These are phyloP conservation scores for Aureobasidium sp. DNA, from an alignment of 2,329 filamentous ascomycete species.

Conservation along the genomic window DNA sequence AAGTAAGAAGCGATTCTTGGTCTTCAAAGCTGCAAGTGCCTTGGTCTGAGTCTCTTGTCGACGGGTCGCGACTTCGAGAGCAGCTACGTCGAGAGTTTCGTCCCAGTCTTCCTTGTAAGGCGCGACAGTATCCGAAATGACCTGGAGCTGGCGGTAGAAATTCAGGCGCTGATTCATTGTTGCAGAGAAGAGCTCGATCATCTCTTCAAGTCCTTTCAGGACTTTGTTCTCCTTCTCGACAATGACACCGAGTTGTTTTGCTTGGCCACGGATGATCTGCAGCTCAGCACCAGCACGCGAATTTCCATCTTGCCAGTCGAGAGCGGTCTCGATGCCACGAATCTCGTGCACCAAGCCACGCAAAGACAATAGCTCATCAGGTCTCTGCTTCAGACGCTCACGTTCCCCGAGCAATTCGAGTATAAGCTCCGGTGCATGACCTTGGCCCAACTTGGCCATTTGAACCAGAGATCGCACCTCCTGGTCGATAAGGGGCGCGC, in stretches of 20 bases:
- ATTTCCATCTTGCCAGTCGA: slow-evolving; percentile 52
- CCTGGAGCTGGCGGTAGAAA: slow-evolving; percentile 85
- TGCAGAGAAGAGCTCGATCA: slow-evolving; percentile 67
- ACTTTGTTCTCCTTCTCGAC: slow-evolving; percentile 47
- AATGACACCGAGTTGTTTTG: slow-evolving; percentile 52
- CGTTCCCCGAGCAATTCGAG: slow-evolving; percentile 42
- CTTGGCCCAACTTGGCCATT: slow-evolving; percentile 48
- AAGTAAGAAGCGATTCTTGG: slow-evolving; percentile 70
- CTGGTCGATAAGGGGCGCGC: slow-evolving; percentile 66
- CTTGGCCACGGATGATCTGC: slow-evolving; percentile 55
- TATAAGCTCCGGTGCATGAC: slow-evolving; percentile 64
- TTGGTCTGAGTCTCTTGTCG: slow-evolving; percentile 48
- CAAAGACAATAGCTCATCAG: slow-evolving; percentile 56
- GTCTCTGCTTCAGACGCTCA: slow-evolving; percentile 40
- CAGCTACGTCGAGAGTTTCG: slow-evolving; percentile 46
- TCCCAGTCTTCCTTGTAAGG: slow-evolving; percentile 62
- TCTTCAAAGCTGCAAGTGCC: slow-evolving; percentile 56
- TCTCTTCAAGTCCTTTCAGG: slow-evolving; percentile 52
- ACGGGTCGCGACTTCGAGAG: slow-evolving; percentile 37
- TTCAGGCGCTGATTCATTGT: slow-evolving; percentile 82
- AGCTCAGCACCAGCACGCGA: slow-evolving; percentile 58
- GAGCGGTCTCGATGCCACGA: slow-evolving; percentile 53
- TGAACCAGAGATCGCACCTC: slow-evolving; percentile 51
- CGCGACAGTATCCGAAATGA: slow-evolving; percentile 79
- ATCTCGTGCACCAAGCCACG: slow-evolving; percentile 64